Evolutionary conservation across 2,329 filamentous ascomycete species (phyloP).

Genomic region (Furcasterigmium furcatum): DNA sequence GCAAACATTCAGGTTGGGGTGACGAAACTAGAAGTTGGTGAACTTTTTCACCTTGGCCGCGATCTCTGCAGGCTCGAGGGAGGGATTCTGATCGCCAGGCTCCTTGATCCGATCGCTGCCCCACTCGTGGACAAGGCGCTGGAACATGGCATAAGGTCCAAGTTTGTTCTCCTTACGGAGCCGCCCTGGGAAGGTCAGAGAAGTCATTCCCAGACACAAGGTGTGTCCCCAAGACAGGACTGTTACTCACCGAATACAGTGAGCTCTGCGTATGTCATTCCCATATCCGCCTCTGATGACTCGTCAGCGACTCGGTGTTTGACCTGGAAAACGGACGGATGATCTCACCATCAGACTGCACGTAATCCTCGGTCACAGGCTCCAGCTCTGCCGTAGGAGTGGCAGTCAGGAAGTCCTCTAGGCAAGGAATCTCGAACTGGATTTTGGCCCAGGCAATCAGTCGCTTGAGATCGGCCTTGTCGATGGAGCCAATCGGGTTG

Average conservation of each 20-base stretch:
- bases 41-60: constrained; percentile 37
- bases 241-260: constrained; percentile 2
- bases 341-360: constrained; percentile 26
- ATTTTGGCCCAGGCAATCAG: constrained; percentile 65
- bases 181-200: constrained; percentile 21
- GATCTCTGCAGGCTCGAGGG: constrained; percentile 34
- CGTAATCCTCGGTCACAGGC: constrained; percentile 61
- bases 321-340: too few relatives aligned
- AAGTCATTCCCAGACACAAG: not conserved
- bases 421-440: constrained; percentile 60
- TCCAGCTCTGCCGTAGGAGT: constrained; percentile 61
- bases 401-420: constrained; percentile 63
- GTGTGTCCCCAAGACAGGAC: not conserved
- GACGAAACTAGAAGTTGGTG: constrained; percentile 42
- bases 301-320: too few relatives aligned
- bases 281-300: constrained; percentile 41
- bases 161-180: constrained; percentile 44
- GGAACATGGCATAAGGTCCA: constrained; percentile 44
- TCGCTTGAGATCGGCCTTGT: constrained; percentile 65
- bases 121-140: constrained; percentile 43
- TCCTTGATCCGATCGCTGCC: constrained; percentile 22
- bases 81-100: constrained; percentile 22
- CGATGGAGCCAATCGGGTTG: constrained; percentile 60
- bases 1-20: not conserved
- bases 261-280: constrained; percentile 49